Base-by-base conservation (phyloP, 202 grass and related monocot species). In the Musa balbisiana region DNA sequence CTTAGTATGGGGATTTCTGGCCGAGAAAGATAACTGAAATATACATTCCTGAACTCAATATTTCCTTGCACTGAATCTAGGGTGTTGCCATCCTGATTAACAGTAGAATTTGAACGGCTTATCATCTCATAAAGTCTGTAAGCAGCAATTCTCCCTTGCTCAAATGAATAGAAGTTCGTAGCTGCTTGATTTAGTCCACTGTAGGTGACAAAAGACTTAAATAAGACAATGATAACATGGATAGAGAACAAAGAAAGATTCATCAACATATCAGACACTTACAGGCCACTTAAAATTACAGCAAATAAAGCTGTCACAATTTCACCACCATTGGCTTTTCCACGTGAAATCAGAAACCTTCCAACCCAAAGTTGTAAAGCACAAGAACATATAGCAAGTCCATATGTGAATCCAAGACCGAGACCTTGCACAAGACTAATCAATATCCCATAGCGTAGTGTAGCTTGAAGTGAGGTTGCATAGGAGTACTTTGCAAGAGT, bases 41-140 rank as follows among this genome's bases (percentile, higher is more conserved):
- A 99, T 22, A 99, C 95, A 74, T 99, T 99, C 87, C 95, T 87
- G 83, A 99, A 99, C 80, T 99, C 95, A 70, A 99, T 99, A 73
- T 99, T 99, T 70, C 95, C 95, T 78, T 95, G 95, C 60, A 99
- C 95, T 80, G 80, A 85, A 19, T 73, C 70, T 81, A 95, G 85
- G 53, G 74, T 87, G 64, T 29, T 82, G 51, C 95, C 95, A 83
- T 99, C 95, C 66, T 95, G 91, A 75, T 99, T 99, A 68, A 80
- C 82, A 80, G 73, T 83, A 65, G 95, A 92, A 62, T 86, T 86
- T 52, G 95, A 99, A 77, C 91, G 91, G 69, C 87, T 99, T 87
- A 99, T 99, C 95, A 99, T 99, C 81, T 99, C 95, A 74, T 88
- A 99, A 16, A 99, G 81, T 85, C 91, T 94, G 85, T 99, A 95